A percentile compares a stretch with the other conserved stretches of the same genome.
Evolutionary conservation across 2,329 filamentous ascomycete species (phyloP).

Genomic region (Hymenoscyphus albidus): DNA sequence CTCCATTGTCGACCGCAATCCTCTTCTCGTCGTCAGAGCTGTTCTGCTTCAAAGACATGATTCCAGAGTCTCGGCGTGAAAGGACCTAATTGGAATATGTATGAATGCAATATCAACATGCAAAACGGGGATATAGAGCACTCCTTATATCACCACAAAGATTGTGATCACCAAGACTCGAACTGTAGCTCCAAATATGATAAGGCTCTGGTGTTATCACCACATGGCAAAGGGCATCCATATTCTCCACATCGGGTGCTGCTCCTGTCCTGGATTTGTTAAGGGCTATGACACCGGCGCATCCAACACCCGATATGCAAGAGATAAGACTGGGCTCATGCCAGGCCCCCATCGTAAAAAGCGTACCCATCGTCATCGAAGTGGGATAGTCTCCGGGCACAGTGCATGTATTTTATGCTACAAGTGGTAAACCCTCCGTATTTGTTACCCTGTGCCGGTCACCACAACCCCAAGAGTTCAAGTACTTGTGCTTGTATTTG

Average conservation of each 20-base stretch:
- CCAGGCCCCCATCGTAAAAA: not conserved
- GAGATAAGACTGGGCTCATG: not conserved
- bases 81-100: not conserved
- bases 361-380: not conserved
- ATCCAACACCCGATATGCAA: not conserved
- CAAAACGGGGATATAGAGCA: not conserved
- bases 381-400: not conserved
- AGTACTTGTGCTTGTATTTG: no score
- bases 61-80: not conserved
- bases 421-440: not conserved
- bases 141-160: not conserved
- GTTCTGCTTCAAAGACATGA: not conserved
- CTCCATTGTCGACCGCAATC: constrained; percentile 15
- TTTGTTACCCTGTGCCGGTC: no score
- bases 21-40: constrained; percentile 17
- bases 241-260: not conserved
- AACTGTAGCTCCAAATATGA: not conserved
- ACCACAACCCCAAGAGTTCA: no score
- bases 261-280: not conserved
- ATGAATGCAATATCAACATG: not conserved
- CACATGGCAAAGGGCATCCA: not conserved
- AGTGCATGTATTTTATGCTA: not conserved
- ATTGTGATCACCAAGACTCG: not conserved
- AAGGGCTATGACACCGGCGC: not conserved
- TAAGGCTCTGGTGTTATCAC: not conserved